Base-by-base conservation (phyloP, 768 basidiomycete species). In the Rhodotorula taiwanensis region DNA sequence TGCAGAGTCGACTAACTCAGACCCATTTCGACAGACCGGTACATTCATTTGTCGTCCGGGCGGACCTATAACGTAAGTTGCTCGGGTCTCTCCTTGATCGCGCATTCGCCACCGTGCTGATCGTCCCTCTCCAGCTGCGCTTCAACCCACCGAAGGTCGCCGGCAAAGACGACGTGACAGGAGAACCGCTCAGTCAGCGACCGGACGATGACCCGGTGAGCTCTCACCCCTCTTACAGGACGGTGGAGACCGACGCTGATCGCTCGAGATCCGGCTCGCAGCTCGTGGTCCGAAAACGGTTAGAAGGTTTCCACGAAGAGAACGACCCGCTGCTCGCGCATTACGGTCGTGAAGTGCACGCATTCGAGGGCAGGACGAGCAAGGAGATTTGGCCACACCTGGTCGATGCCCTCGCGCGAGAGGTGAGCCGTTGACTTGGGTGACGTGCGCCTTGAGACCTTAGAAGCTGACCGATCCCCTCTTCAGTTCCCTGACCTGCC, bases 371-470 rank as follows among this genome's bases (percentile, higher is more conserved):
- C 5, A 76, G 79, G 58, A 88, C 88, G 13, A 88, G 87, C 5
- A 87, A 92, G 72, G 88, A 91, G 75, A 92, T 93, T 66, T 93
- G 89, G 89, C 89, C 88, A 4, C 78, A 84, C 67, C 80, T 94
- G 16, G 88, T 90, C 65, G 76, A 76, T 48, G 77, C 82, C 27
- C 78, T 91, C 3, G 28, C 47, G 34, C 56, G 45, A 27, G 23
- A 25, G 33, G 60, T 59, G 53, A 42, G 56, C 43, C 11, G 9
- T 10, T 4, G 11, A 4, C 2, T 51, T 18, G 11, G 16, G 27
- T 8, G 36, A 25, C 10, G 4, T 20, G 39, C 16, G 6, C 18
- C 20, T 41, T 27, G 36, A 14, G 21, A 9, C 5, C 5, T n/a
- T n/a, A 4, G 4, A 13, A 13, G 14, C 36, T 39, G 36, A 39